These are phyloP conservation scores for Proliferodiscus dingleyae DNA, from an alignment of 2,329 filamentous ascomycete genomes.

Conservation along the genomic window DNA sequence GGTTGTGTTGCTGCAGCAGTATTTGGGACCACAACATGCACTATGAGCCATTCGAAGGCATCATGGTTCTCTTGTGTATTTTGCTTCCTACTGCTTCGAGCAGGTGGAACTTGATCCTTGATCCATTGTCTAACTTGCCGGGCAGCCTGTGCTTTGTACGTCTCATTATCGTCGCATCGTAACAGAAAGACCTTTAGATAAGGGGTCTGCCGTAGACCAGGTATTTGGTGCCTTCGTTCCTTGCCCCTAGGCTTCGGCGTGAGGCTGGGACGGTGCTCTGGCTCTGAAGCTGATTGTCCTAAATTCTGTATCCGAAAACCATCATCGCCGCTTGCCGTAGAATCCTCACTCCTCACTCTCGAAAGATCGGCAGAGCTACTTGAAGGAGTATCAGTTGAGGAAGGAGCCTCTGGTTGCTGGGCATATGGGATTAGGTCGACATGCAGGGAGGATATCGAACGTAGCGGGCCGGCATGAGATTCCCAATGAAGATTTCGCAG, in stretches of 20 bases:
- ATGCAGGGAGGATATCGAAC: constrained; percentile 90
- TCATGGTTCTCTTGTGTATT: constrained; percentile 87
- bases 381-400: constrained; percentile 33
- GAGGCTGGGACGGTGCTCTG: constrained; percentile 18
- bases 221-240: constrained; percentile 85
- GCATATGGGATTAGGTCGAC: constrained; percentile 69
- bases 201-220: constrained; percentile 83
- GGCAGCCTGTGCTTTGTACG: constrained; percentile 76
- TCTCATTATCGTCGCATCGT: constrained; percentile 91
- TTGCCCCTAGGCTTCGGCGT: constrained; percentile 34
- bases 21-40: constrained; percentile 89
- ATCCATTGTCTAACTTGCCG: constrained; percentile 87
- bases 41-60: constrained; percentile 89
- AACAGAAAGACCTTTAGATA: constrained; percentile 89
- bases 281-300: constrained; percentile 33
- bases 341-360: constrained; percentile 34
- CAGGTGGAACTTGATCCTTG: constrained; percentile 64
- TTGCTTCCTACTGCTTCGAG: constrained; percentile 46
- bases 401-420: constrained; percentile 38
- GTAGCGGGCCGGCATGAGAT: constrained; percentile 81
- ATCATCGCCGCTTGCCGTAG: constrained; percentile 42
- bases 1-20: constrained; percentile 76
- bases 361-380: constrained; percentile 29
- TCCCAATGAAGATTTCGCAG: constrained; percentile 96
- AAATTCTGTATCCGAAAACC: constrained; percentile 56